phyloP scores from a whole-genome alignment of 768 basidiomycete genomes.

The Lentinula edodes region DNA sequence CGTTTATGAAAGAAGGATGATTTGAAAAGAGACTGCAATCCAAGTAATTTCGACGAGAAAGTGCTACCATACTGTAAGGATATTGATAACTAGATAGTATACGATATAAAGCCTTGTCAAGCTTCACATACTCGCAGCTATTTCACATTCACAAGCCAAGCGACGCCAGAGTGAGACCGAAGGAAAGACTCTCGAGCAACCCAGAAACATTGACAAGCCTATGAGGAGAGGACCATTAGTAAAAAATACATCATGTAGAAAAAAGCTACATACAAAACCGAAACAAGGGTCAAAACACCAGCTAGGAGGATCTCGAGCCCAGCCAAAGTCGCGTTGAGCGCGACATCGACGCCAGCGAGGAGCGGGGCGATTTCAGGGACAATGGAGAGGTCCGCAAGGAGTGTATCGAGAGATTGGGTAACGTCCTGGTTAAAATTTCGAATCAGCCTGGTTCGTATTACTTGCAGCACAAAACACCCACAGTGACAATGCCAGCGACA shows the following conservation, averaged over 20 bases:
- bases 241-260: neutral
- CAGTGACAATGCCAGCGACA: conserved; percentile 19
- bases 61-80: too few relatives aligned
- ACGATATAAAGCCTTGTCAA: too few relatives aligned
- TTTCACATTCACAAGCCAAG: neutral
- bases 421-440: conserved; percentile 9
- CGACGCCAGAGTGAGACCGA: conserved; percentile 4
- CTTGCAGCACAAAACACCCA: conserved; percentile 3
- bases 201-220: conserved; percentile 1
- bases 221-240: neutral
- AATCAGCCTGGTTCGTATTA: neutral
- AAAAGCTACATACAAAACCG: conserved; percentile 13
- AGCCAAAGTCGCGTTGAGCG: conserved; percentile 17
- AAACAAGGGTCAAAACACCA: conserved; percentile 22
- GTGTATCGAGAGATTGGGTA: conserved; percentile 14
- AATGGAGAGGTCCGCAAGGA: conserved; percentile 13
- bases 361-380: conserved; percentile 17
- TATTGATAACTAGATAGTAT: too few relatives aligned
- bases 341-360: conserved; percentile 18
- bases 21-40: too few relatives aligned
- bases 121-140: too few relatives aligned
- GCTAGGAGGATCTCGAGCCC: conserved; percentile 22
- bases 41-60: too few relatives aligned
- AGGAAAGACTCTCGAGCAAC: neutral
- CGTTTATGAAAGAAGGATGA: too few relatives aligned